Evolutionary conservation across 2,329 filamentous ascomycete species (phyloP).

Genomic region (Ascochyta koolunga): DNA sequence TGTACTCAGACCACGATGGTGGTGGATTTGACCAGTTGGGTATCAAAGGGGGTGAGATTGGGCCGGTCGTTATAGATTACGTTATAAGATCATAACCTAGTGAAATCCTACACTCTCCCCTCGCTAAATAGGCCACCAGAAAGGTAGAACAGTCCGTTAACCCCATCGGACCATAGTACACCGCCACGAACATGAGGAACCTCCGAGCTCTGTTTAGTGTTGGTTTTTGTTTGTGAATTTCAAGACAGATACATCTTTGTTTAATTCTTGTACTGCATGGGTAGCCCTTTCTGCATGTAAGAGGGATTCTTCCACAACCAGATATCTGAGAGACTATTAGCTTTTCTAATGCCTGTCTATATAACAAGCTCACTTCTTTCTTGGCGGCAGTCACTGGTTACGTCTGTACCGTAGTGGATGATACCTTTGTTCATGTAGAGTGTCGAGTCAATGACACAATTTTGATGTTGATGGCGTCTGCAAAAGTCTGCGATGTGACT

Average conservation of each 20-base stretch:
- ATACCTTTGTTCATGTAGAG: too few relatives aligned
- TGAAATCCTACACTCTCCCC: constrained; percentile 41
- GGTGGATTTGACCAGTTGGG: constrained; percentile 3
- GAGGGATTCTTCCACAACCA: neutral
- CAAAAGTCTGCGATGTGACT: too few relatives aligned
- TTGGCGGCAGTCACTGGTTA: too few relatives aligned
- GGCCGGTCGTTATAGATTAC: constrained; percentile 60
- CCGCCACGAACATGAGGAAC: constrained; percentile 55
- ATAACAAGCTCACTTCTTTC: too few relatives aligned
- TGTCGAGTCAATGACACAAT: too few relatives aligned
- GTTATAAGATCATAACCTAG: constrained; percentile 61
- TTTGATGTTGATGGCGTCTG: too few relatives aligned
- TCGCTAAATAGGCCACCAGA: constrained; percentile 57
- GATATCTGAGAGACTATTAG: neutral
- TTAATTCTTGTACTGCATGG: neutral
- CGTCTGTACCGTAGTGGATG: too few relatives aligned
- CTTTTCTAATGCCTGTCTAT: too few relatives aligned
- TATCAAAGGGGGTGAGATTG: constrained; percentile 37
- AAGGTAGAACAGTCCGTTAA: constrained; percentile 66
- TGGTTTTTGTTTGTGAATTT: neutral
- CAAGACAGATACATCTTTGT: neutral
- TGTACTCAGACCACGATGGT: neutral
- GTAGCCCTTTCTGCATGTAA: neutral
- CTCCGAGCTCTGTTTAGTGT: constrained; percentile 50
- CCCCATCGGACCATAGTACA: constrained; percentile 61